A percentile compares a stretch with the other conserved stretches of the same genome.
These are phyloP conservation scores for Hypoxylon cercidicola DNA, from an alignment of 495 filamentous ascomycete species.

Conservation along the genomic window DNA sequence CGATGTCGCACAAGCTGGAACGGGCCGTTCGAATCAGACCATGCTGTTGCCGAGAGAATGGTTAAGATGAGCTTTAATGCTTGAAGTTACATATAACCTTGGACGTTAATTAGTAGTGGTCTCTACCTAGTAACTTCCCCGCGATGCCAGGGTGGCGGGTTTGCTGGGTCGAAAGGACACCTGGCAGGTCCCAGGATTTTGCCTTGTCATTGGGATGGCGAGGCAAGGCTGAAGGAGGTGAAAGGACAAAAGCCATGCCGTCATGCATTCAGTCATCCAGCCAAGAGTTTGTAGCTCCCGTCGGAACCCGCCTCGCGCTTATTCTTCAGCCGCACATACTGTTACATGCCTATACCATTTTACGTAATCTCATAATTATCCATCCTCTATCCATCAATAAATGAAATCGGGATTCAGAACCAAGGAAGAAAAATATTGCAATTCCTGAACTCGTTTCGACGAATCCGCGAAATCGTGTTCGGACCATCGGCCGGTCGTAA, in stretches of 20 bases:
- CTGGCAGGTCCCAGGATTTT: slow-evolving; percentile 7
- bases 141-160: neutral
- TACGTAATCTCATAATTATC: neutral
- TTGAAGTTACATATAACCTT: too few relatives aligned
- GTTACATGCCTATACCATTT: neutral
- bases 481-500: neutral
- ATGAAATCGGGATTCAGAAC: too few relatives aligned
- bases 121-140: too few relatives aligned
- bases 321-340: neutral
- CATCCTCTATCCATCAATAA: too few relatives aligned
- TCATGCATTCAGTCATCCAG: too few relatives aligned
- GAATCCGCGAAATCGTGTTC: neutral
- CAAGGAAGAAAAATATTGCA: too few relatives aligned
- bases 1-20: too few relatives aligned
- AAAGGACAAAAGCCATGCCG: neutral
- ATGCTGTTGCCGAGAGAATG: too few relatives aligned
- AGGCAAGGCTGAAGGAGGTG: neutral
- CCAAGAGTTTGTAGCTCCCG: too few relatives aligned
- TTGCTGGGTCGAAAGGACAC: slow-evolving; percentile 10
- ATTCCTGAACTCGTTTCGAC: neutral
- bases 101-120: too few relatives aligned
- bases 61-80: too few relatives aligned
- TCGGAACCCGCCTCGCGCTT: neutral
- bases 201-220: neutral
- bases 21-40: too few relatives aligned